phyloP scores from a whole-genome alignment of 2,329 filamentous ascomycete genomes.

The Fusarium aywerte region DNA sequence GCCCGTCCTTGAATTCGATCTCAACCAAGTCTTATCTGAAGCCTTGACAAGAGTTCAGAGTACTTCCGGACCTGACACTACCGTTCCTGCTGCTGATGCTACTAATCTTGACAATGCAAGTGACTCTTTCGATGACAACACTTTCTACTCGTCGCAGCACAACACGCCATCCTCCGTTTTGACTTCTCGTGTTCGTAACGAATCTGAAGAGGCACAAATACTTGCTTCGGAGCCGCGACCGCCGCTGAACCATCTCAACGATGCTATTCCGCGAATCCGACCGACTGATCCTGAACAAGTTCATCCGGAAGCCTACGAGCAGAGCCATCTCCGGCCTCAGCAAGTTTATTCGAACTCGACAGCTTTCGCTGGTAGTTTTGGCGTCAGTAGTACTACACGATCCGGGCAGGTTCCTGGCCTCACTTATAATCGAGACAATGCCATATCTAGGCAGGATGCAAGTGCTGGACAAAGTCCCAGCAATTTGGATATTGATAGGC shows the following conservation, averaged over 20 bases:
- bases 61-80: conserved; percentile 68
- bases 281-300: conserved; percentile 16
- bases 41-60: conserved; percentile 78
- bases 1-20: conserved; percentile 72
- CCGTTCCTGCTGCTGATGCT: conserved; percentile 68
- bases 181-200: conserved; percentile 61
- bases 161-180: conserved; percentile 73
- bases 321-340: conserved; percentile 14
- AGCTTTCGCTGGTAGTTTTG: conserved; percentile 13
- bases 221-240: conserved; percentile 33
- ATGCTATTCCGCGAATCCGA: conserved; percentile 13
- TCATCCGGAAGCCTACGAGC: conserved; percentile 12
- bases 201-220: conserved; percentile 49
- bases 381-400: conserved; percentile 27
- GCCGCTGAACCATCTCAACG: conserved; percentile 17
- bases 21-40: conserved; percentile 77
- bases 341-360: conserved; percentile 17
- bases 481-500: conserved; percentile 44
- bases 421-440: conserved; percentile 40
- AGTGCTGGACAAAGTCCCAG: conserved; percentile 55
- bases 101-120: conserved; percentile 71
- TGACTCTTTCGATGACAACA: conserved; percentile 92
- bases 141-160: conserved; percentile 95
- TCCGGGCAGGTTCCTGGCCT: conserved; percentile 48
- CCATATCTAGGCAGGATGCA: conserved; percentile 46